Conservation (phyloP, 129 eudicot genomes). For the carrot (Daucus carota) region DNA sequence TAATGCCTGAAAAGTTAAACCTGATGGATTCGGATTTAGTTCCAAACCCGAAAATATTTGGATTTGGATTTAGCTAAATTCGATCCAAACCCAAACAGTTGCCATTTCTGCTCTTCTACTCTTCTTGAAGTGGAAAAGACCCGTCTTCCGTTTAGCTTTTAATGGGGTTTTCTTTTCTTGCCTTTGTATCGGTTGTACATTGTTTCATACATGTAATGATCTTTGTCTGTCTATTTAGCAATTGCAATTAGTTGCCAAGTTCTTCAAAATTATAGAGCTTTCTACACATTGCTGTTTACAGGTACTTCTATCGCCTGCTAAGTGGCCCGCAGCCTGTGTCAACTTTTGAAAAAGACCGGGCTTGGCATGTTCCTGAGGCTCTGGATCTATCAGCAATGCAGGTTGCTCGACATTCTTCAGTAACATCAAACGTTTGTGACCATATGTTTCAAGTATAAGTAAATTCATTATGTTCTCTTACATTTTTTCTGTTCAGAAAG, state of each 20-base stretch:
- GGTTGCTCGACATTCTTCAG: constrained; percentile 31
- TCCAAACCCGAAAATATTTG: too few relatives aligned
- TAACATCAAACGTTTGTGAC: background rate
- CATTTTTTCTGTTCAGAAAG: constrained; percentile 44
- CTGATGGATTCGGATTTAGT: too few relatives aligned
- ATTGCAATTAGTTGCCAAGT: background rate
- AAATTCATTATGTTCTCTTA: background rate
- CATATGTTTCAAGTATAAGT: background rate
- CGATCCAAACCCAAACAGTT: too few relatives aligned
- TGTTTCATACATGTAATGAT: background rate
- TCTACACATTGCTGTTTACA: constrained; percentile 19
- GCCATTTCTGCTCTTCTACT: background rate
- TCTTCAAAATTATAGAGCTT: background rate
- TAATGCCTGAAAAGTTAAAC: too few relatives aligned
- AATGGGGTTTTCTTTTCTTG: background rate
- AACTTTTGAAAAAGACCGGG: constrained; percentile 76
- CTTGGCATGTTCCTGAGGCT: constrained; percentile 93
- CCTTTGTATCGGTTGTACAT: background rate
- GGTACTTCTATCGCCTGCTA: constrained; percentile 79
- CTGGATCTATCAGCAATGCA: constrained; percentile 73
- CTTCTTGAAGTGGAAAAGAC: background rate
- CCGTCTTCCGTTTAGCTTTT: background rate
- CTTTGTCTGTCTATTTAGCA: background rate
- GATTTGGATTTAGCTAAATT: too few relatives aligned
- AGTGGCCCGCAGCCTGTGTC: constrained; percentile 70